phyloP scores from a whole-genome alignment of 306 rosid genomes.

The Castanea mollissima region DNA sequence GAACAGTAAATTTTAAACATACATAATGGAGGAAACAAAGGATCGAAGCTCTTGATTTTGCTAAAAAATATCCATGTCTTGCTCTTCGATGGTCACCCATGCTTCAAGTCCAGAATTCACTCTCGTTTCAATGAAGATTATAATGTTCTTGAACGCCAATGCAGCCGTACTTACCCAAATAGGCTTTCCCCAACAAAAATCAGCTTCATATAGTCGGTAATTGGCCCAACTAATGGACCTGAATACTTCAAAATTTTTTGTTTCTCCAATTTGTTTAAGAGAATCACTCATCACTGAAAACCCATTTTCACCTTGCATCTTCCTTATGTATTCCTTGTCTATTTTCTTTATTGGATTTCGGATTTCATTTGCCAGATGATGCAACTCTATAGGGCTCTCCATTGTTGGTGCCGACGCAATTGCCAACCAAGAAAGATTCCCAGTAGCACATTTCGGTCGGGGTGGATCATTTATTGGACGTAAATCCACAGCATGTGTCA shows the following conservation, averaged over 20 bases:
- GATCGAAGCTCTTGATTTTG: background rate
- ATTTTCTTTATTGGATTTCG: constrained; percentile 14
- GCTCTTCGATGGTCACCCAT: background rate
- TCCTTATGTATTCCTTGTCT: background rate
- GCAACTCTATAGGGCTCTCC: background rate
- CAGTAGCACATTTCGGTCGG: constrained; percentile 24
- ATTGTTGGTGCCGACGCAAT: background rate
- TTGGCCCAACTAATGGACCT: constrained; percentile 35
- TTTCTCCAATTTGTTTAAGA: background rate
- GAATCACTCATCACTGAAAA: background rate
- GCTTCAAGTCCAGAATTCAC: background rate
- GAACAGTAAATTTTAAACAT: background rate
- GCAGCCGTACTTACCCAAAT: constrained; percentile 28
- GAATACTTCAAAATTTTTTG: constrained; percentile 9
- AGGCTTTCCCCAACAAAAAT: constrained; percentile 46
- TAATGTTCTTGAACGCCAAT: background rate
- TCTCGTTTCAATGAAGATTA: background rate
- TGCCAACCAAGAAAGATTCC: constrained; percentile 38
- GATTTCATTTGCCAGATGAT: constrained; percentile 18
- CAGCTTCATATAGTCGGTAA: constrained; percentile 23
- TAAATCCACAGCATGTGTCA: constrained; percentile 35
- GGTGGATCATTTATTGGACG: constrained; percentile 25
- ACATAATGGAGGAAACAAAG: background rate
- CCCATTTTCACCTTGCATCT: constrained; percentile 12
- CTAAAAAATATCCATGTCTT: background rate